These are phyloP conservation scores for Hibiscus trionum DNA, from an alignment of 345 rosid species.

Conservation along the genomic window DNA sequence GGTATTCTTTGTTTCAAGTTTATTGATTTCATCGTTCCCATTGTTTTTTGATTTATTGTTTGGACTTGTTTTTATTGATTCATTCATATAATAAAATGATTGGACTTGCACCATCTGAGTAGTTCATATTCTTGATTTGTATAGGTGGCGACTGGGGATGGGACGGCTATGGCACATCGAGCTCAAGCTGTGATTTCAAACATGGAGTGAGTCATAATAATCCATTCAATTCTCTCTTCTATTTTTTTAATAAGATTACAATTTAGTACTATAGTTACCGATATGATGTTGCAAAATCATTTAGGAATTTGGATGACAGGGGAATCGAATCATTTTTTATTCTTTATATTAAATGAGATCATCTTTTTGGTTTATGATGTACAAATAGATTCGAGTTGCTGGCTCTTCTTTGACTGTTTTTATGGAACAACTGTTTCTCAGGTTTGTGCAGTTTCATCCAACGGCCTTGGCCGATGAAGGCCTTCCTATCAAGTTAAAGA, in stretches of 20 bases:
- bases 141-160: slow-evolving; percentile 98
- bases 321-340: not conserved
- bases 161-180: slow-evolving; percentile 93
- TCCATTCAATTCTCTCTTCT: not conserved
- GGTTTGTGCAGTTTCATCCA: slow-evolving; percentile 98
- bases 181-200: slow-evolving; percentile 94
- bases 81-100: not conserved
- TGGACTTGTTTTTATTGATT: not conserved
- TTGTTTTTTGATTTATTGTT: not conserved
- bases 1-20: slow-evolving; percentile 30
- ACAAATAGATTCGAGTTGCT: not conserved
- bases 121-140: not conserved
- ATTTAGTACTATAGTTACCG: not conserved
- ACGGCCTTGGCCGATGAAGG: slow-evolving; percentile 98
- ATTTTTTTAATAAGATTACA: not conserved
- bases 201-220: slow-evolving; percentile 69
- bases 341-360: not conserved
- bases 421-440: slow-evolving; percentile 21
- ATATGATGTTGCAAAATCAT: not conserved
- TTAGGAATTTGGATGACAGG: no score
- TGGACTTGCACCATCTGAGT: no score
- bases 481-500: slow-evolving; percentile 59
- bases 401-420: not conserved
- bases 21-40: not conserved
- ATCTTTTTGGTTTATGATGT: not conserved